Evolutionary conservation across 2,329 filamentous ascomycete species (phyloP), one percentile per base, ranked within the genome.

Genomic region (Aspergillus costaricaensis): DNA sequence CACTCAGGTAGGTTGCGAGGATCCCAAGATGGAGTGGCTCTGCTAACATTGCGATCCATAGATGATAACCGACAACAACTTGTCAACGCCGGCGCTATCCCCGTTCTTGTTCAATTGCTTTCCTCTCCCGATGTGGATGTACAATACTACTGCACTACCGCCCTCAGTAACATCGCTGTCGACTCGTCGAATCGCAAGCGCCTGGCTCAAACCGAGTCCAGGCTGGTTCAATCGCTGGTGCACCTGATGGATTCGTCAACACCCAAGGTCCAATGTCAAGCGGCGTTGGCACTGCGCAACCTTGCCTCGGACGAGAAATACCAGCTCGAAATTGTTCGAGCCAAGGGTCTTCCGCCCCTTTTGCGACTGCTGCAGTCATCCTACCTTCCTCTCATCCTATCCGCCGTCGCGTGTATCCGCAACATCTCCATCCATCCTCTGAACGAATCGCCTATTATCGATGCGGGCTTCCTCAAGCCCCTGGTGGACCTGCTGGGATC

Each of bases 81-180:
- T 27, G 95, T 99, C 67, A 96, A 96, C 67, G 95, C 95, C 49
- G 94, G 94, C 64, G 95, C 95, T n/a, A 97, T 99, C 66, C 95
- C 95, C 5, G 94, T 99, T 8, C 87, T 99, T 25, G 95, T 99
- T 43, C 92, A 97, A 73, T 87, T 99, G 23, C 88, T 99, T 49
- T 92, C 91, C 8, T 98, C 95, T 25, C 82, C 89, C 60, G 95
- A 99, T 72, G 93, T 97, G 67, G 95, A 99, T 74, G 95, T 99
- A 32, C 95, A 99, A 80, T 99, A 99, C 79, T 99, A 99, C 80
- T 99, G 95, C 81, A 99, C 95, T 17, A 99, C 95, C 4, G 95
- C 95, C 12, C 86, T 99, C 60, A 98, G 94, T 83, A 99, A 99
- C 77, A 99, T 99, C 69, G 95, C 95, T 6, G 95, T 99, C 57